Base-by-base conservation (phyloP, 1,139 yeast genomes). In the Hemisphaericaspora xylofermentans region DNA sequence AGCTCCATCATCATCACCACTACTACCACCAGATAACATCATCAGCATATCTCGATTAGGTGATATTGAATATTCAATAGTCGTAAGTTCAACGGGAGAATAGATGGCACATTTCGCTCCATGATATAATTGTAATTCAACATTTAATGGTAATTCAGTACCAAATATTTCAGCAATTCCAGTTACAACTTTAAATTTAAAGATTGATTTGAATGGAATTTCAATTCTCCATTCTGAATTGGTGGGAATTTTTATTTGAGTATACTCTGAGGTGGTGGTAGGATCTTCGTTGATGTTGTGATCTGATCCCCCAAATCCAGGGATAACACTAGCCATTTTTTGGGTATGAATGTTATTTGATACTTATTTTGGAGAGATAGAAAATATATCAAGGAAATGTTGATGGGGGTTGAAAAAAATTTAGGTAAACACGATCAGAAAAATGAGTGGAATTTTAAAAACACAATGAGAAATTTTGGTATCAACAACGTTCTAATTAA, bases 161-260 rank as follows among this genome's bases (percentile, higher is more conserved):
- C 98, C 98, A 63, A 86, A 88, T 15, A 91, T 76, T 63, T 93
- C 98, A 2, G 88, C 96, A 2, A 83, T 74, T 2, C 98, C 98
- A 6, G 70, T 66, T 3, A 64, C 48, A 27, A 85, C 74, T 49
- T 73, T 80, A 27, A 88, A 56, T n/a, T 71, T 71, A 36, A 89
- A 56, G 28, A 71, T 70, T 6, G 80, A 68, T 38, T 76, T 81
- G 46, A 75, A 69, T 0, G 81, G 83, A 2, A 88, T 79, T 56
- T 88, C 96, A 44, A 88, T 76, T 45, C 96, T 71, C 96, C 96
- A 91, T 64, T 89, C 96, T n/a, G 77, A 65, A 16, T 70, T 67
- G 3, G 71, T 64, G 0, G 77, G 71, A 3, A 82, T 62, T 9
- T 44, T 50, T 12, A 65, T 50, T 27, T 52, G 21, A 9, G 33